A percentile compares a stretch with the other conserved stretches of the same genome.
Evolutionary conservation across 768 basidiomycete species (phyloP).

Genomic region (Tulasnella sp.): DNA sequence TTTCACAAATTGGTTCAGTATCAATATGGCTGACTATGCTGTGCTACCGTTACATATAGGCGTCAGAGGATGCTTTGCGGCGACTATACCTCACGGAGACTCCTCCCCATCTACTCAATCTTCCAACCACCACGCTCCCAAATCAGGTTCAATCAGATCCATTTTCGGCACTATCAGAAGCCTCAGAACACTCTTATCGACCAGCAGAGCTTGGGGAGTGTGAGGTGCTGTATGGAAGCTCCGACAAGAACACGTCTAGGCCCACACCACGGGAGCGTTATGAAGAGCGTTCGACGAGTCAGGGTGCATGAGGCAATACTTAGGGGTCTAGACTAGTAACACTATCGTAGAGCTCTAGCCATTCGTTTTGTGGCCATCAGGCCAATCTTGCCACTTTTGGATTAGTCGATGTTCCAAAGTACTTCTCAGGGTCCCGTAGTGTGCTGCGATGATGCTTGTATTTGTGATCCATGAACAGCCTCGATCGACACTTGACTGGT

Average conservation of each 20-base stretch:
- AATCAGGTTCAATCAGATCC: neutral
- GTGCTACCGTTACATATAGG: constrained; percentile 33
- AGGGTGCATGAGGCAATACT: neutral
- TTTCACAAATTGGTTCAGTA: neutral
- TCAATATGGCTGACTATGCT: no score
- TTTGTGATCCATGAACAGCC: no score
- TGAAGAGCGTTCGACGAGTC: neutral
- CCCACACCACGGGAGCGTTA: neutral
- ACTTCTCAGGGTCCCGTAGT: no score
- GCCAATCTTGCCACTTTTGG: no score
- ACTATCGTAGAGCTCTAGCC: no score
- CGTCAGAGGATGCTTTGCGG: constrained; percentile 76
- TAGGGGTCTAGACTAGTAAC: no score
- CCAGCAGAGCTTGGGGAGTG: constrained; percentile 9
- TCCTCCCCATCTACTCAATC: constrained; percentile 53
- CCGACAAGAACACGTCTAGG: neutral
- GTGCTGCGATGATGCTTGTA: no score
- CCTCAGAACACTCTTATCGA: neutral
- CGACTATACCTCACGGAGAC: constrained; percentile 73
- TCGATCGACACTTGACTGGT: no score
- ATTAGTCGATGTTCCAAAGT: no score
- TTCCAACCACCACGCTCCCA: constrained; percentile 70
- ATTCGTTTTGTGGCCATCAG: no score
- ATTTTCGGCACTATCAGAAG: neutral
- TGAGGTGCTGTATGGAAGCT: constrained; percentile 13